These are phyloP conservation scores for Rhizopogon roseolus DNA, from an alignment of 768 basidiomycete species.

Conservation along the genomic window DNA sequence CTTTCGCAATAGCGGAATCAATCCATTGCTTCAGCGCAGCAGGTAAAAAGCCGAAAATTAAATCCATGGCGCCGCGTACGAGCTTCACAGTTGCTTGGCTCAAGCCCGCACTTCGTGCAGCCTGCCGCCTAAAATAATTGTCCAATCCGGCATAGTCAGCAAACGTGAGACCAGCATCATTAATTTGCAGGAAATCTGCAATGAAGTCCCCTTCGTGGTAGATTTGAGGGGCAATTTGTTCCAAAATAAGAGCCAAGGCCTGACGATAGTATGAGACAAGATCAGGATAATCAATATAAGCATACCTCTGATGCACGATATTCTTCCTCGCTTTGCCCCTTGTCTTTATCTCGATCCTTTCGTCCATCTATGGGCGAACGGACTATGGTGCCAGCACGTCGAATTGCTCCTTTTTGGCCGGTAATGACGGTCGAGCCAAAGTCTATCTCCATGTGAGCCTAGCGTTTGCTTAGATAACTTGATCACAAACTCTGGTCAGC, in stretches of 20 bases:
- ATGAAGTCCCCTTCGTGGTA: conserved; percentile 86
- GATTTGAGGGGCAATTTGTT: conserved; percentile 72
- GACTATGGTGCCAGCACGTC: conserved; percentile 83
- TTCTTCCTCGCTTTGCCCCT: conserved; percentile 51
- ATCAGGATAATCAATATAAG: neutral
- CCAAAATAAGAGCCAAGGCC: conserved; percentile 72
- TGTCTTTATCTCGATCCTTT: conserved; percentile 38
- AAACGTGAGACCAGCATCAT: conserved; percentile 83
- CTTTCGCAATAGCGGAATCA: conserved; percentile 70
- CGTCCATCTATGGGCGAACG: conserved; percentile 64
- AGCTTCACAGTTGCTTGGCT: conserved; percentile 71
- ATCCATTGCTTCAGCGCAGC: conserved; percentile 82
- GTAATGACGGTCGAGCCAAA: conserved; percentile 29
- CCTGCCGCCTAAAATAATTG: conserved; percentile 90
- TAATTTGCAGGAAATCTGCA: conserved; percentile 88
- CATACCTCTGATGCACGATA: conserved; percentile 69
- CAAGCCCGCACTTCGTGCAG: conserved; percentile 65
- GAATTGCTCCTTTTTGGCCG: conserved; percentile 57
- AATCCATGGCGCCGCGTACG: conserved; percentile 84
- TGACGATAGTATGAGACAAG: conserved; percentile 25
- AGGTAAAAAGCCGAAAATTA: conserved; percentile 92
- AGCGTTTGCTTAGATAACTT: neutral
- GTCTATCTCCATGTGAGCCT: conserved; percentile 26
- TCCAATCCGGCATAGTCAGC: conserved; percentile 95
- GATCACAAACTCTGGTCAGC: conserved; percentile 55